Conservation (phyloP, 2,329 filamentous ascomycete species). For the Botrytis elliptica region DNA sequence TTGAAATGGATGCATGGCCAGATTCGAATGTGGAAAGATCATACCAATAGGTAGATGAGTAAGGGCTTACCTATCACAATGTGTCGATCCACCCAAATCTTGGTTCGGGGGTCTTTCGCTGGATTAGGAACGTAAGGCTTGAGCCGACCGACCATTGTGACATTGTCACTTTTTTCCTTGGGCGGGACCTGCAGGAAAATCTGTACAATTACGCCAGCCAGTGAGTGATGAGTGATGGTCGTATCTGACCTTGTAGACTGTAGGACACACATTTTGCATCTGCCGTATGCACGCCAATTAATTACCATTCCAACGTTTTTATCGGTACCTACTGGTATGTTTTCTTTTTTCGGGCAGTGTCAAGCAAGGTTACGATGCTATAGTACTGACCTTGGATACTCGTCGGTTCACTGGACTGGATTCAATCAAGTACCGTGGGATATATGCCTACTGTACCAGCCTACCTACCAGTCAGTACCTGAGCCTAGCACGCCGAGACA, state of each 20-base stretch:
- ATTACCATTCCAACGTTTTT: not conserved
- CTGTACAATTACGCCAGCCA: not conserved
- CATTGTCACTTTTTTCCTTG: not conserved
- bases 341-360: not conserved
- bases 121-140: not conserved
- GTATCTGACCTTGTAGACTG: not conserved
- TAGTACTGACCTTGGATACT: too few relatives aligned
- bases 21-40: not conserved
- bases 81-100: not conserved
- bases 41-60: not conserved
- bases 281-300: not conserved
- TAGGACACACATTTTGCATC: not conserved
- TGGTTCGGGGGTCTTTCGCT: not conserved
- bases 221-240: not conserved
- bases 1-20: not conserved
- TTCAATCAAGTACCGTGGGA: not conserved
- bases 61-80: not conserved
- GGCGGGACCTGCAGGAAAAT: not conserved
- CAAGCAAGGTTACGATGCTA: not conserved
- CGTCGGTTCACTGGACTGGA: not conserved
- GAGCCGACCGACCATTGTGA: not conserved
- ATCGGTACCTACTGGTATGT: not conserved
- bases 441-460: not conserved
- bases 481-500: too few relatives aligned
- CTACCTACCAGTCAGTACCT: too few relatives aligned